Conservation (phyloP, 768 basidiomycete species). For the Ephemerocybe angulata region DNA sequence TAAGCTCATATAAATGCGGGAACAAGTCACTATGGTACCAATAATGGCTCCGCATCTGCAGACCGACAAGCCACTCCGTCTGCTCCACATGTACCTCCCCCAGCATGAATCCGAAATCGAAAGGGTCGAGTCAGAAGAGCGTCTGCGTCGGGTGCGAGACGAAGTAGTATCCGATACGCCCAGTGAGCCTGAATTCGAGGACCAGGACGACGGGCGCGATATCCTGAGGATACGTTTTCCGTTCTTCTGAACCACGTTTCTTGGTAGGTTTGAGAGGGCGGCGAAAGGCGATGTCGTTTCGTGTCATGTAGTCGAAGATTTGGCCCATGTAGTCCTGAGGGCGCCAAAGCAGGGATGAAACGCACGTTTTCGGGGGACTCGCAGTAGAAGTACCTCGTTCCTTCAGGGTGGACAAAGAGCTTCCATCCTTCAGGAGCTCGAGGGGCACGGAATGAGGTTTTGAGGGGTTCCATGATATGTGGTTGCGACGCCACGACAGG, state of each 20-base stretch:
- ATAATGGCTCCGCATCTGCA: slow-evolving; percentile 17
- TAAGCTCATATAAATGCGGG: slow-evolving; percentile 20
- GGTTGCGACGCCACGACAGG: background rate
- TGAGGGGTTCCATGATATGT: background rate
- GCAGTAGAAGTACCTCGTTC: slow-evolving; percentile 22
- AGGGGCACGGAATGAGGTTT: background rate
- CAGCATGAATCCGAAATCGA: slow-evolving; percentile 30
- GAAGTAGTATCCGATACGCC: slow-evolving; percentile 43
- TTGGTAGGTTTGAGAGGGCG: background rate
- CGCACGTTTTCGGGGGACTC: slow-evolving; percentile 11
- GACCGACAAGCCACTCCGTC: slow-evolving; percentile 13
- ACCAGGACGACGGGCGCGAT: slow-evolving; percentile 10
- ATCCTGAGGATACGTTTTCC: background rate
- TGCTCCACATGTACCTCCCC: slow-evolving; percentile 18
- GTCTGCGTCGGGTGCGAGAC: slow-evolving; percentile 40
- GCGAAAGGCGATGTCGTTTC: background rate
- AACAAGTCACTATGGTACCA: slow-evolving; percentile 30
- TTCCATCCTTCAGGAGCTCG: background rate
- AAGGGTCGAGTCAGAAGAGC: slow-evolving; percentile 53
- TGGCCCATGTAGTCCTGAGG: background rate
- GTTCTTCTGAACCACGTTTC: background rate
- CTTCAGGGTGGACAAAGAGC: slow-evolving; percentile 23
- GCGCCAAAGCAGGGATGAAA: background rate
- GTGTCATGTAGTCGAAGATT: background rate
- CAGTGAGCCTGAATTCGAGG: slow-evolving; percentile 15